Evolutionary conservation across 768 basidiomycete species (phyloP).

Genomic region (Amanita jacksonii): DNA sequence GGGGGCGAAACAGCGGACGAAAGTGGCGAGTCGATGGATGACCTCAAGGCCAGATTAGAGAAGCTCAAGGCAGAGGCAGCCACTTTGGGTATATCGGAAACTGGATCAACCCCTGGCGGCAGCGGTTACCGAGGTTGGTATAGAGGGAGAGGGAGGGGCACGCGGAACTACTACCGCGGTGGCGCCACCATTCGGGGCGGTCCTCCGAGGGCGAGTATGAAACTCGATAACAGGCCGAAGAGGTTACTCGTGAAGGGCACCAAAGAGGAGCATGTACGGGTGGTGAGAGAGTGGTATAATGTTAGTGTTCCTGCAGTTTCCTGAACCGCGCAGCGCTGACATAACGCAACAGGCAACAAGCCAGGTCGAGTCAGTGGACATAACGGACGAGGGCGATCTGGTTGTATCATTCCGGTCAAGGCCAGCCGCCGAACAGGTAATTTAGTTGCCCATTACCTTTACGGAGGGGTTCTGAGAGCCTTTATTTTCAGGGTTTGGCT

Average conservation of each 20-base stretch:
- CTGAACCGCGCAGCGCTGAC: not conserved
- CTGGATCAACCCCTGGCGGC: slow-evolving; percentile 29
- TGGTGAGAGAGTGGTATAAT: slow-evolving; percentile 80
- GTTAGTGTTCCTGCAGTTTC: slow-evolving; percentile 25
- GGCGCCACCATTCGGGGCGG: slow-evolving; percentile 40
- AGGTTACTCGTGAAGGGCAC: slow-evolving; percentile 69
- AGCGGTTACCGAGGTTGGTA: slow-evolving; percentile 51
- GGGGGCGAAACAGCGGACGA: slow-evolving; percentile 23
- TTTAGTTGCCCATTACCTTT: slow-evolving; percentile 1
- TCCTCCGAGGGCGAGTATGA: slow-evolving; percentile 65
- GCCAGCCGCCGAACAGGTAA: slow-evolving; percentile 67
- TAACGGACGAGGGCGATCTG: slow-evolving; percentile 43
- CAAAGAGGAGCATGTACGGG: slow-evolving; percentile 38
- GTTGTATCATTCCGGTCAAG: slow-evolving; percentile 66
- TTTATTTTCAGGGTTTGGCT: slow-evolving; percentile 56
- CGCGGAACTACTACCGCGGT: slow-evolving; percentile 51
- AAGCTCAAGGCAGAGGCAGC: slow-evolving; percentile 78
- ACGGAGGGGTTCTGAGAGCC: not conserved
- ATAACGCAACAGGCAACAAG: slow-evolving; percentile 44
- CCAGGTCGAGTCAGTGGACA: slow-evolving; percentile 58
- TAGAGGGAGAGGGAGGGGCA: slow-evolving; percentile 34
- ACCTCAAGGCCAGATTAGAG: slow-evolving; percentile 64
- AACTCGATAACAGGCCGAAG: slow-evolving; percentile 84
- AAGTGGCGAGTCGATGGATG: slow-evolving; percentile 50
- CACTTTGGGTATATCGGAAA: slow-evolving; percentile 52